Conservation (phyloP, 805 yeast genomes). For the Ogataea nitratoaversa region DNA sequence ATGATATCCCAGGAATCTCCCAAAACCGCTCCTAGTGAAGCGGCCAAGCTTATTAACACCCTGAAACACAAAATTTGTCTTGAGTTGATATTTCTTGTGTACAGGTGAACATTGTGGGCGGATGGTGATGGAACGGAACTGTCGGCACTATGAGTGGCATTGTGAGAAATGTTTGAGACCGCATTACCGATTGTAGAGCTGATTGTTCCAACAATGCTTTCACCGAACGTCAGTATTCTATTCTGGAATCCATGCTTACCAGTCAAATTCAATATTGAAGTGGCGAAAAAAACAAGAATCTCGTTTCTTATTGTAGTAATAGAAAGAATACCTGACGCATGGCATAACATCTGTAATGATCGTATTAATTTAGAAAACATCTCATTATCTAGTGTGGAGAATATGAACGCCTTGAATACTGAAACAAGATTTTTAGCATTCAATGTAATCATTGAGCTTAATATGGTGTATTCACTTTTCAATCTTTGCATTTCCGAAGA, state of each 20-base stretch:
- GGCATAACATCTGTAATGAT: conserved; percentile 76
- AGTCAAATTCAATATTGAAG: conserved; percentile 39
- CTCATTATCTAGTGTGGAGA: conserved; percentile 66
- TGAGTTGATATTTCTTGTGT: conserved; percentile 49
- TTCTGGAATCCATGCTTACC: conserved; percentile 30
- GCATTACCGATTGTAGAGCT: conserved; percentile 39
- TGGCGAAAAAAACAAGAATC: conserved; percentile 43
- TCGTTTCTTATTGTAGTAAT: conserved; percentile 54
- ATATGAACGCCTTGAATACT: conserved; percentile 49
- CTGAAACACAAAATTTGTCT: conserved; percentile 74
- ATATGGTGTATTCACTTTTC: conserved; percentile 9
- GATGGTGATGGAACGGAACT: conserved; percentile 3
- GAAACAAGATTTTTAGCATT: conserved; percentile 39
- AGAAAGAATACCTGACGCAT: conserved; percentile 74
- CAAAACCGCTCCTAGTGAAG: conserved; percentile 76
- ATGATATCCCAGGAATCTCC: conserved; percentile 62
- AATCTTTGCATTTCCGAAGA: conserved; percentile 6
- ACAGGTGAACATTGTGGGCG: conserved; percentile 14
- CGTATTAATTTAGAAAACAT: conserved; percentile 64
- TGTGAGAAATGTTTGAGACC: conserved; percentile 25
- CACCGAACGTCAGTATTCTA: conserved; percentile 43
- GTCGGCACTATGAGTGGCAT: conserved; percentile 1
- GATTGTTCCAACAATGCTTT: conserved; percentile 47
- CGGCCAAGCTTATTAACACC: conserved; percentile 71
- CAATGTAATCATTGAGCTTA: conserved; percentile 29